Base-by-base conservation (phyloP, 139 green algal genomes). In the Volvox africanus region DNA sequence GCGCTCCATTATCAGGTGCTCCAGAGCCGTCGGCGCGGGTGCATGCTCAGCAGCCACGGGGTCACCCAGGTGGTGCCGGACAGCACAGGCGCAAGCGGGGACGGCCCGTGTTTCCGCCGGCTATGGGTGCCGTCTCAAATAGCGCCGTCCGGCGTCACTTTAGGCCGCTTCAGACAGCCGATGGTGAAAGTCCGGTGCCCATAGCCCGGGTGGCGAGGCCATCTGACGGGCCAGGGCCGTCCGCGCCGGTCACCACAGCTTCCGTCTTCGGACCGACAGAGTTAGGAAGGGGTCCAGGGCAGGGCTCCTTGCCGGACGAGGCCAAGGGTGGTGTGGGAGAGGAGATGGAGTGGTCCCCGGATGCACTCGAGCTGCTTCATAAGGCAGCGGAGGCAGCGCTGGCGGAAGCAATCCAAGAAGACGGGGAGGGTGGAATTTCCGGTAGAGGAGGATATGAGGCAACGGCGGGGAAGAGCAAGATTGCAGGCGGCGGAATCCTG, bases 311-410 rank as follows among this genome's bases (percentile, higher is more conserved):
- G 44, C 44, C 44, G 9, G 44, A 9, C 5, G 44, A 5, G 9
- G 44, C 44, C 44, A 73, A 28, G 12, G 65, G 65, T 73, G 65
- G 65, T 73, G 11, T 6, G 21, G 65, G 65, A 24, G 65, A 73
- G 65, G 82, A 79, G 62, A 32, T 33, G 82, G 83, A 67, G 20
- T 89, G 85, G 85, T 82, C 85, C 17, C 28, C 28, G 37, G 85
- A 89, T 33, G 85, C 85, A 50, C 44, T 89, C 37, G 69, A 61
- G 37, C 28, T 89, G 85, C 44, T 89, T n/a, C 85, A 89, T 2
- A 26, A 12, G 37, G 85, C 85, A 19, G 85, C 85, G 69, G 85
- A 89, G 85, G 44, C 17, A 68, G n/a, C 36, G 18, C 85, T 89
- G 44, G 28, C 50, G 44, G 85, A 89, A 28, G 18, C 6, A 30